Evolutionary conservation across 192 early-diverging fungal species (phyloP).

Genomic region (Podila verticillata): DNA sequence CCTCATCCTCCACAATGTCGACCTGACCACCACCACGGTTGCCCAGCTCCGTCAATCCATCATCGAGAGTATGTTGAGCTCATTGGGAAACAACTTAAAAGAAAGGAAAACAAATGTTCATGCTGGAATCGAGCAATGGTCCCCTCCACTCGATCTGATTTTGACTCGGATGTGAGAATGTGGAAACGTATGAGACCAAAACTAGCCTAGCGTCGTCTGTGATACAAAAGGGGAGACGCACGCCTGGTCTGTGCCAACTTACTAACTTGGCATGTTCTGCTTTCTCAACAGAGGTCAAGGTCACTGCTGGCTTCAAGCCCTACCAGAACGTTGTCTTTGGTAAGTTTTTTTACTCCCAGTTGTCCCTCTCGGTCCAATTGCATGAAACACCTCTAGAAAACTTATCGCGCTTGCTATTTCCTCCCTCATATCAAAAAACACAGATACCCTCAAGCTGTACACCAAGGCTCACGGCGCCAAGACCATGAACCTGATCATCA

Average conservation of each 20-base stretch:
- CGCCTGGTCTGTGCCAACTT: neutral
- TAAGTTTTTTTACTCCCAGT: constrained; percentile 28
- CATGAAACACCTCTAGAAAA: too few relatives aligned
- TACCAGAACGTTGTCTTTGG: constrained; percentile 75
- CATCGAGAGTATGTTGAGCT: constrained; percentile 59
- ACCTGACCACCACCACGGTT: constrained; percentile 72
- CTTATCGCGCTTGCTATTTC: neutral
- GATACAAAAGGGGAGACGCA: neutral
- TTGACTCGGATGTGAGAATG: neutral
- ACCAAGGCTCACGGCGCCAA: constrained; percentile 78
- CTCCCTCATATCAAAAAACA: neutral
- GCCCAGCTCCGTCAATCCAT: constrained; percentile 67
- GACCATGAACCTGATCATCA: constrained; percentile 89
- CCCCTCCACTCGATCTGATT: neutral
- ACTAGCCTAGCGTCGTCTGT: neutral
- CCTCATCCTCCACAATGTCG: constrained; percentile 78
- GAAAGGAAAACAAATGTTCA: neutral
- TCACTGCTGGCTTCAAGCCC: constrained; percentile 71
- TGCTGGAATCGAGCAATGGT: neutral
- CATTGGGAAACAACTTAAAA: too few relatives aligned
- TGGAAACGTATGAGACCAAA: neutral
- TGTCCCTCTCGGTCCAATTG: neutral
- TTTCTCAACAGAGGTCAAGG: constrained; percentile 63
- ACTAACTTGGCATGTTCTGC: neutral
- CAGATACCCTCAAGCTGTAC: constrained; percentile 84